Evolutionary conservation across 176 grass and related monocot genomes (phyloP).

Genomic region (Raddia distichophylla): DNA sequence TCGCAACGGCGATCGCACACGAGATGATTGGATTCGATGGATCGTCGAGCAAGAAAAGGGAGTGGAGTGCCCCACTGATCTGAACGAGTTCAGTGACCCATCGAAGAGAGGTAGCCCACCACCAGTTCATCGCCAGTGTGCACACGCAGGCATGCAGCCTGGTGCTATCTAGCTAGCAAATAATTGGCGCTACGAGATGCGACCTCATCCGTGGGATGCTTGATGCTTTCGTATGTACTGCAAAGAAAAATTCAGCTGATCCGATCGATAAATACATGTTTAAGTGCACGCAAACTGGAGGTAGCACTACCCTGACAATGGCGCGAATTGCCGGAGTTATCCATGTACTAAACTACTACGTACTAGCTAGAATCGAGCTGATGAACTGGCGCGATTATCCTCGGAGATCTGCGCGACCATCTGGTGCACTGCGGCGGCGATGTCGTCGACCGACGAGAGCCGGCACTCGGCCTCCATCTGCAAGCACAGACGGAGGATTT

Average conservation of each 20-base stretch:
- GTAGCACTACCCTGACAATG: slow-evolving; percentile 28
- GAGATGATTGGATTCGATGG: slow-evolving; percentile 13
- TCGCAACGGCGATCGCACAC: neutral
- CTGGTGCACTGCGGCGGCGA: slow-evolving; percentile 68
- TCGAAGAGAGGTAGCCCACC: slow-evolving; percentile 22
- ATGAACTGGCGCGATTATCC: slow-evolving; percentile 33
- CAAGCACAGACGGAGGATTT: neutral
- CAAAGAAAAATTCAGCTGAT: slow-evolving; percentile 13
- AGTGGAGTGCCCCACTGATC: neutral
- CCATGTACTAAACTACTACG: neutral
- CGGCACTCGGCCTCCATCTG: slow-evolving; percentile 74
- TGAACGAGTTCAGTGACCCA: slow-evolving; percentile 11
- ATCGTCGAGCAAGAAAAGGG: neutral
- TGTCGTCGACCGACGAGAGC: slow-evolving; percentile 71
- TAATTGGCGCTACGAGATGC: slow-evolving; percentile 34
- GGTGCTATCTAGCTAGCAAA: neutral
- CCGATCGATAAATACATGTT: slow-evolving; percentile 43
- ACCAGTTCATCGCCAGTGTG: slow-evolving; percentile 24
- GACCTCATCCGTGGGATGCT: slow-evolving; percentile 1
- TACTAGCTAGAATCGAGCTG: neutral
- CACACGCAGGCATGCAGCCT: slow-evolving; percentile 10
- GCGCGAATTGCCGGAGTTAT: slow-evolving; percentile 15
- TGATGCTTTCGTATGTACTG: slow-evolving; percentile 11
- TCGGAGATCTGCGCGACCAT: slow-evolving; percentile 51
- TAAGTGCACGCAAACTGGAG: slow-evolving; percentile 53